Conservation (phyloP, 139 green algal species). For the Chlorella vulgaris region DNA sequence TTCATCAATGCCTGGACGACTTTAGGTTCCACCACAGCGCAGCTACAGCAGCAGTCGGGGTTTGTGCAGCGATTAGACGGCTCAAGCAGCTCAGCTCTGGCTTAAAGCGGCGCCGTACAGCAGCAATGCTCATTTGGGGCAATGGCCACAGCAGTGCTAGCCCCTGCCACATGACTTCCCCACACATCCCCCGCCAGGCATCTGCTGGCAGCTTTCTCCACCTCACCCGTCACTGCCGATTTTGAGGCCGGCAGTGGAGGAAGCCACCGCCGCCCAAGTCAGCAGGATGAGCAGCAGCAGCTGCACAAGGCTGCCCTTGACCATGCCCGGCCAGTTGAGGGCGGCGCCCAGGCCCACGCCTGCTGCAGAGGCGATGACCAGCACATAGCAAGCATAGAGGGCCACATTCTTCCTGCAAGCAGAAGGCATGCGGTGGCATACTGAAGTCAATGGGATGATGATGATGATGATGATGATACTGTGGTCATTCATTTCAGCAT, state of each 20-base stretch:
- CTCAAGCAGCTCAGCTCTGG: too few relatives aligned
- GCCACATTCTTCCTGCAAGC: slow-evolving; percentile 13
- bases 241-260: background rate
- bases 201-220: background rate
- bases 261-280: slow-evolving; percentile 1
- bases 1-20: background rate
- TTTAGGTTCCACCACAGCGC: slow-evolving; percentile 6
- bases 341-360: background rate
- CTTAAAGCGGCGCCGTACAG: too few relatives aligned
- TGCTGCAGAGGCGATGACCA: background rate
- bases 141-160: too few relatives aligned
- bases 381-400: background rate
- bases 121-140: too few relatives aligned
- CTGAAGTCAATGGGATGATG: too few relatives aligned
- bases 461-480: too few relatives aligned
- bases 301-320: background rate
- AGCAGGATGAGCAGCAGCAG: slow-evolving; percentile 17
- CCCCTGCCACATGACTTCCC: too few relatives aligned
- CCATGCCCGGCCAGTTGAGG: slow-evolving; percentile 4
- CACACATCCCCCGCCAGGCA: too few relatives aligned
- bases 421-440: background rate
- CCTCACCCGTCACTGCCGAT: slow-evolving; percentile 17
- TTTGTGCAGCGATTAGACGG: too few relatives aligned
- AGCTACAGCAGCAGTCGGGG: background rate
- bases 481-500: too few relatives aligned